These are phyloP conservation scores for Hansfordia pulvinata DNA, from an alignment of 2,329 filamentous ascomycete genomes.

Conservation along the genomic window DNA sequence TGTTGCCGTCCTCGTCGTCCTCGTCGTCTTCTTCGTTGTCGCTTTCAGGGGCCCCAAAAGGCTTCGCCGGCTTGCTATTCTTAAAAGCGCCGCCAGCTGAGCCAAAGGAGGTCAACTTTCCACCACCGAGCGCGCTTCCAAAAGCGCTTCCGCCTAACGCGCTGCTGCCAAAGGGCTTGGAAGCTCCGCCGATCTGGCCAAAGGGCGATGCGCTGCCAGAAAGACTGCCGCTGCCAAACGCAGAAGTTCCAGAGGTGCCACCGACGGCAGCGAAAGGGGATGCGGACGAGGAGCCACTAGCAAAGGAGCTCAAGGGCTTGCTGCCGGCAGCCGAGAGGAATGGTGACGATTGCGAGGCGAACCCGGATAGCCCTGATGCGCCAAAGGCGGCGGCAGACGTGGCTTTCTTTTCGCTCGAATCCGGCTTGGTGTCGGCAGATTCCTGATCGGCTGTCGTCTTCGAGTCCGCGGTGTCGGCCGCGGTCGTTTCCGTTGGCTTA, in stretches of 20 bases:
- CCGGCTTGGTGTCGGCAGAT: too few relatives aligned
- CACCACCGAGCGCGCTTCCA: constrained; percentile 21
- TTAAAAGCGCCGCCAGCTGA: constrained; percentile 40
- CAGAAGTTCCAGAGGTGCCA: constrained; percentile 28
- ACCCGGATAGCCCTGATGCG: constrained; percentile 37
- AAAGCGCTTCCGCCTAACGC: constrained; percentile 32
- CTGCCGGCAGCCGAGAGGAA: constrained; percentile 13
- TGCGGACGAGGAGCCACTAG: constrained; percentile 26
- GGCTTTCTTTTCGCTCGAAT: constrained; percentile 8
- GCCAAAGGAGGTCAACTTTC: constrained; percentile 55
- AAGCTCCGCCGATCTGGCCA: constrained; percentile 11
- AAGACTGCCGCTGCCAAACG: constrained; percentile 29
- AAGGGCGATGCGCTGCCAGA: constrained; percentile 15
- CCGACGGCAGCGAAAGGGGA: constrained; percentile 20
- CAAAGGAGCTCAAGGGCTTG: constrained; percentile 25
- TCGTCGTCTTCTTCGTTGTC: constrained; percentile 41
- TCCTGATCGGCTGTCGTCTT: too few relatives aligned
- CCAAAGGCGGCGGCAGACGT: constrained; percentile 52
- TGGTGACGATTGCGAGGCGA: constrained; percentile 48
- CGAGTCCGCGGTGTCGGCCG: too few relatives aligned
- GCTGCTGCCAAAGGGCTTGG: constrained; percentile 21
- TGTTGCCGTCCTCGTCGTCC: constrained; percentile 22
- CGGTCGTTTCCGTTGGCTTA: constrained; percentile 4
- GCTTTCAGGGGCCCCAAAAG: constrained; percentile 66
- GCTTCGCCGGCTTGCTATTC: constrained; percentile 49